Evolutionary conservation across 805 yeast species (phyloP).

Genomic region (Clavispora fructus): DNA sequence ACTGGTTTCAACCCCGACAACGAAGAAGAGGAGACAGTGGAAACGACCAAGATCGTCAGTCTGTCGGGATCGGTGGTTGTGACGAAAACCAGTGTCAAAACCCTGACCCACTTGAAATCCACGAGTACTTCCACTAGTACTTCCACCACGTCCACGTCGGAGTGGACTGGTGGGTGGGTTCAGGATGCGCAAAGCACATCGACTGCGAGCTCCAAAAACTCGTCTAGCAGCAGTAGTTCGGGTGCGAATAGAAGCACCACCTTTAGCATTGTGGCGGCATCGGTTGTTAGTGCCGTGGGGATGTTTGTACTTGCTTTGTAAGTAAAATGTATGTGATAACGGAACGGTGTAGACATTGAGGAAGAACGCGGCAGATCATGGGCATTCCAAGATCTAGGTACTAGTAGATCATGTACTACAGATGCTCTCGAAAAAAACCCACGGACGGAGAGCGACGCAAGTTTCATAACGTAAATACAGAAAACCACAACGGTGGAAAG

Average conservation of each 20-base stretch:
- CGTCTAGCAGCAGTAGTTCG: constrained; percentile 1
- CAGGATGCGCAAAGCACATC: constrained; percentile 22
- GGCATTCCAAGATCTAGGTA: too few relatives aligned
- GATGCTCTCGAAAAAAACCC: too few relatives aligned
- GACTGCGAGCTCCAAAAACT: constrained; percentile 1
- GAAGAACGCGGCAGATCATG: too few relatives aligned
- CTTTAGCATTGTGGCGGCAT: constrained; percentile 5
- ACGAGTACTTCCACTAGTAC: not conserved
- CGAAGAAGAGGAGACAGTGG: constrained; percentile 13
- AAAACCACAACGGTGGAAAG: too few relatives aligned
- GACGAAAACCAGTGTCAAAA: constrained; percentile 11
- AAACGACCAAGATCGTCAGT: constrained; percentile 8
- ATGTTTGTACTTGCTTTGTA: constrained; percentile 2
- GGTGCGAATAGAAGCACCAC: constrained; percentile 1
- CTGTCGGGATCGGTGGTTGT: constrained; percentile 8
- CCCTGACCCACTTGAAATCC: not conserved
- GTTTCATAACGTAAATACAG: too few relatives aligned
- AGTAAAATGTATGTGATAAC: not conserved
- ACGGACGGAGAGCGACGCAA: too few relatives aligned
- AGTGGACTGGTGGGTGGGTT: constrained; percentile 34
- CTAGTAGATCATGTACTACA: too few relatives aligned
- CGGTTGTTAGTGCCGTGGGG: constrained; percentile 6
- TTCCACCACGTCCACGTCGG: constrained; percentile 9
- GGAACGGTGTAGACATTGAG: not conserved
- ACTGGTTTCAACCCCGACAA: constrained; percentile 60